Conservation (phyloP, 2,329 filamentous ascomycete genomes). For the Pseudogymnoascus pannorum region DNA sequence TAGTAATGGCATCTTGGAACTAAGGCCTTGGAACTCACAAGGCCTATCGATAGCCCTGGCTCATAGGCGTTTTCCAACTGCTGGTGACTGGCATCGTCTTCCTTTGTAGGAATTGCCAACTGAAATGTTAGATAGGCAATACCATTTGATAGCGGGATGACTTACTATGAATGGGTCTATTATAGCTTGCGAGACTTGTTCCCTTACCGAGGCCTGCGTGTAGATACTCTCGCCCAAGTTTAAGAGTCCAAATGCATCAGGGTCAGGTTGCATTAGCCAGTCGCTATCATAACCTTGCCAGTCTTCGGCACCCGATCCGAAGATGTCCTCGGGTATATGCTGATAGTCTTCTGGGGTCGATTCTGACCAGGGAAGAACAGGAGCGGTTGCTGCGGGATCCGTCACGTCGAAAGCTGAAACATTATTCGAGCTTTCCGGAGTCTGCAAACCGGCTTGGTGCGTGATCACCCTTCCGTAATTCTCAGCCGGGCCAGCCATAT, state of each 20-base stretch:
- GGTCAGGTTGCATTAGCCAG: neutral
- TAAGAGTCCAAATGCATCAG: neutral
- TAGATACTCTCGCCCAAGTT: neutral
- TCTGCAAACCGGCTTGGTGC: neutral
- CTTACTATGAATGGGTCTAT: neutral
- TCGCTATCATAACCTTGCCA: neutral
- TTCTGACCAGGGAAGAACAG: neutral
- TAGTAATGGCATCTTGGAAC: neutral
- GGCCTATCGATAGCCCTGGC: neutral
- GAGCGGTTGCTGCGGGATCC: neutral
- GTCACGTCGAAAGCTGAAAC: neutral
- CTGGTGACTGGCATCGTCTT: neutral
- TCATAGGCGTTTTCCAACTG: neutral
- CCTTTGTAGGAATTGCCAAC: neutral
- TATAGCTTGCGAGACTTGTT: neutral
- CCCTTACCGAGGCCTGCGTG: neutral
- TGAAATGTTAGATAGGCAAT: neutral
- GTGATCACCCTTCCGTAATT: neutral
- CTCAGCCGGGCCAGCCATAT: neutral
- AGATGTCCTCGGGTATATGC: neutral
- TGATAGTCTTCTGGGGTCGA: neutral
- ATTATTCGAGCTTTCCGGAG: neutral
- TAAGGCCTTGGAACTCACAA: neutral
- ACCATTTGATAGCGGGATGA: neutral
- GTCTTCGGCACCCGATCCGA: neutral